A percentile compares a stretch with the other conserved stretches of the same genome.
Conservation (phyloP, 768 basidiomycete genomes). For the Dacryopinax primogenitus region DNA sequence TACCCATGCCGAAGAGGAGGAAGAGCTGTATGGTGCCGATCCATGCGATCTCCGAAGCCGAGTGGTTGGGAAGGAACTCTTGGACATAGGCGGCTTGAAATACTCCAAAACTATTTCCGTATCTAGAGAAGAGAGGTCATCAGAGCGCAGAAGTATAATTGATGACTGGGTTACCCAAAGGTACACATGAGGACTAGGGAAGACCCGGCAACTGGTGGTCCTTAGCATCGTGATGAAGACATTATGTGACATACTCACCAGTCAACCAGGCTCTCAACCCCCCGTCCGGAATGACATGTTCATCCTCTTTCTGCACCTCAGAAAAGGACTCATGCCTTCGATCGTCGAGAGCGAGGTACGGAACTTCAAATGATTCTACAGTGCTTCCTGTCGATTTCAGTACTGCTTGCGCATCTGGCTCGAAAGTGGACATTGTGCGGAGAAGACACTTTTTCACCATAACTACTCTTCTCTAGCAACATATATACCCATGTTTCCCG, state of each 20-base stretch:
- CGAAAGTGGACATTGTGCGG: too few relatives aligned
- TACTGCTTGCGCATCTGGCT: too few relatives aligned
- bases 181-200: slow-evolving; percentile 13
- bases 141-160: slow-evolving; percentile 8
- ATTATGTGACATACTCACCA: not conserved
- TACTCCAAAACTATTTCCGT: slow-evolving; percentile 22
- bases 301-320: too few relatives aligned
- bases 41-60: slow-evolving; percentile 25
- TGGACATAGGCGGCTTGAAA: slow-evolving; percentile 20
- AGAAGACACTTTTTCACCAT: too few relatives aligned
- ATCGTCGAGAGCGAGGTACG: too few relatives aligned
- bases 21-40: slow-evolving; percentile 27
- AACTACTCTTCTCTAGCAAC: too few relatives aligned
- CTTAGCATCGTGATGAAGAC: not conserved
- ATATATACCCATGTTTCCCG: too few relatives aligned
- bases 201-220: slow-evolving; percentile 7
- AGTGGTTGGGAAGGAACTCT: slow-evolving; percentile 19
- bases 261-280: not conserved
- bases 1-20: slow-evolving; percentile 24
- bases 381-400: too few relatives aligned
- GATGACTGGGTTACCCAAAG: slow-evolving; percentile 15
- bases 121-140: not conserved
- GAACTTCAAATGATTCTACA: too few relatives aligned
- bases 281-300: not conserved
- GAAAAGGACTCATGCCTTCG: too few relatives aligned